Percentiles rank a stretch among this genome's conserved stretches.
Evolutionary conservation across 2,329 filamentous ascomycete genomes (phyloP).

Genomic region (Trichoderma sp.): DNA sequence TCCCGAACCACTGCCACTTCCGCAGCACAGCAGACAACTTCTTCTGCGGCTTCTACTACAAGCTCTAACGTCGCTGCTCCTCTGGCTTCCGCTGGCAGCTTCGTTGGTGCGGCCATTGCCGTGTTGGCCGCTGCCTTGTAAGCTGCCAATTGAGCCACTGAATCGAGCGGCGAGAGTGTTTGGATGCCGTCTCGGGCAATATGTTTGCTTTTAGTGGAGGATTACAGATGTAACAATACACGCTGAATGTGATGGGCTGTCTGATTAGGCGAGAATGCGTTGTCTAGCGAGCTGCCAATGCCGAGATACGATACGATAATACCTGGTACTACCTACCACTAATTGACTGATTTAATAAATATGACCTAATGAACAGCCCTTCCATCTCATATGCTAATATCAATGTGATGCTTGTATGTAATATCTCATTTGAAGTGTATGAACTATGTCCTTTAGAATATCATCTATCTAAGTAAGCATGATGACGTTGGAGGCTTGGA

Average conservation of each 20-base stretch:
- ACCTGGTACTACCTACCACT: not conserved
- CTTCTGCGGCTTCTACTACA: not conserved
- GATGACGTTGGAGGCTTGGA: not conserved
- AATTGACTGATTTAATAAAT: not conserved
- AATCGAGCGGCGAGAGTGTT: not conserved
- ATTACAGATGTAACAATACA: not conserved
- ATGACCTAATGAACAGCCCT: not conserved
- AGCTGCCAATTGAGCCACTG: not conserved
- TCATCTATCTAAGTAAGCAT: not conserved
- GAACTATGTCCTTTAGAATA: not conserved
- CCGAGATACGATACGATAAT: not conserved
- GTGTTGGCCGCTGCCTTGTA: constrained; percentile 31
- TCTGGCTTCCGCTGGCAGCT: constrained; percentile 18
- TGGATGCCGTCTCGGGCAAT: not conserved
- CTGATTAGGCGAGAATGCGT: constrained; percentile 1
- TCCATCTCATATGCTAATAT: not conserved
- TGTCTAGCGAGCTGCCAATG: not conserved
- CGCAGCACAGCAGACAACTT: not conserved
- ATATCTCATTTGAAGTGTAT: not conserved
- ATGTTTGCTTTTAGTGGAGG: not conserved
- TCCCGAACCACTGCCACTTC: constrained; percentile 11
- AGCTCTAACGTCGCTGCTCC: constrained; percentile 15
- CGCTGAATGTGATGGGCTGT: not conserved
- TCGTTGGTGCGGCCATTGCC: constrained; percentile 30
- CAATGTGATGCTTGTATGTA: not conserved